Base-by-base conservation (phyloP, 2,329 filamentous ascomycete species). In the Aureobasidium sp. region DNA sequence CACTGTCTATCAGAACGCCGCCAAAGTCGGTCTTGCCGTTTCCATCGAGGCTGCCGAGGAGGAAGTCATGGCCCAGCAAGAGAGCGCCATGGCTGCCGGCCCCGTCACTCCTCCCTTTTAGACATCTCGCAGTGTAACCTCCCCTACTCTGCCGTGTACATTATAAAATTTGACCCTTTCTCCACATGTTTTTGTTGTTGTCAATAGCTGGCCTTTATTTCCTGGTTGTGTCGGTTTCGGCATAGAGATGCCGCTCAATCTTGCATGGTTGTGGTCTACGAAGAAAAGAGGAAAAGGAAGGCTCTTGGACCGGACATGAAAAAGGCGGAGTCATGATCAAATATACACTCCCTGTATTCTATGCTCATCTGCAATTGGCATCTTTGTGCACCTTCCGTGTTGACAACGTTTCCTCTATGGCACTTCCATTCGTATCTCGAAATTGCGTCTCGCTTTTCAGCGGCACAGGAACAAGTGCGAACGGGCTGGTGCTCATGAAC, bases 11-110 rank as follows among this genome's bases (percentile, higher is more conserved):
- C 52, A 99, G 94, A 91, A 94, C 87, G 84, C 89, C 79, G 90
- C 93, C 69, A 97, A 97, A 83, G 85, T 97, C 70, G 94, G 94
- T 69, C 84, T 99, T 67, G 92, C 91, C 65, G 90, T 99, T 70
- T 96, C 92, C 52, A 90, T 96, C 68, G 92, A 96, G 81, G 85
- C 89, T 59, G 87, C 87, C 56, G 84, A 87, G 62, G 92, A 96
- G 75, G 91, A 95, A 74, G 80, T 96, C 68, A 89, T 94, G 82
- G 88, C 92, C 76, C 88, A 92, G 78, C 88, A 92, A 76, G 88
- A 91, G 75, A 76, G 71, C 67, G 72, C 74, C 51, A 76, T 77
- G 51, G 67, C 76, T 59, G 71, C 75, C 64, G 74, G 74, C 66
- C 75, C 77, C 67, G 69, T 79, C 64, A 74, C 76, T 64, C 79